Percentiles rank a stretch among this genome's conserved stretches.
Conservation (phyloP, 805 yeast genomes). For the Metschnikowia kunwiensis region DNA sequence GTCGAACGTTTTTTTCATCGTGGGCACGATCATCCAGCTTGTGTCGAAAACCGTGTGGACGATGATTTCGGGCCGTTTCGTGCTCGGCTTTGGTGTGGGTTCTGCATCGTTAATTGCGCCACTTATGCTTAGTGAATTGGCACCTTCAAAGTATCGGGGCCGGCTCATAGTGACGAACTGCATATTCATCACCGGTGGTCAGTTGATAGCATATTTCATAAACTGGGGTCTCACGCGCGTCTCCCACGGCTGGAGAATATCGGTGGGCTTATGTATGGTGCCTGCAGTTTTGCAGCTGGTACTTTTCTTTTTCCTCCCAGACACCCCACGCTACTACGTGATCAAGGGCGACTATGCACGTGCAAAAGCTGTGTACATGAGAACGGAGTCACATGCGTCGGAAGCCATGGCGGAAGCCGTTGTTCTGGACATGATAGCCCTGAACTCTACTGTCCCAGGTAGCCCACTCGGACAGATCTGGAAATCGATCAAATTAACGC, state of each 20-base stretch:
- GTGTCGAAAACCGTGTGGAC: constrained; percentile 80
- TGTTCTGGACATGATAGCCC: constrained; percentile 58
- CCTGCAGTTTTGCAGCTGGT: constrained; percentile 79
- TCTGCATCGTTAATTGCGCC: constrained; percentile 94
- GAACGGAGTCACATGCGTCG: constrained; percentile 61
- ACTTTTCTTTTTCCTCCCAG: constrained; percentile 84
- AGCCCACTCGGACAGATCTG: constrained; percentile 47
- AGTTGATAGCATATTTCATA: constrained; percentile 87
- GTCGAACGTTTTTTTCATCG: constrained; percentile 75
- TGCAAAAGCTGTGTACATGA: constrained; percentile 65
- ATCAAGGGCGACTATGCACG: constrained; percentile 61
- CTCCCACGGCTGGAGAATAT: constrained; percentile 85
- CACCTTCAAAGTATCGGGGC: constrained; percentile 90
- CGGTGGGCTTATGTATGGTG: constrained; percentile 85
- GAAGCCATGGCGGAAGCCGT: constrained; percentile 63
- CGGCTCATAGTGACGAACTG: constrained; percentile 86
- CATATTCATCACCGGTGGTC: constrained; percentile 91
- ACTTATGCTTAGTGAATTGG: constrained; percentile 83
- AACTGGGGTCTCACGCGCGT: constrained; percentile 82
- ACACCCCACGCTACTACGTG: constrained; percentile 88
- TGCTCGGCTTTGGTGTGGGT: constrained; percentile 97
- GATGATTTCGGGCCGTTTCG: constrained; percentile 86
- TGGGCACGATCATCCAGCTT: constrained; percentile 84
- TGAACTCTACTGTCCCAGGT: constrained; percentile 43
- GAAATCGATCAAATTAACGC: constrained; percentile 62